Evolutionary conservation across 805 yeast genomes (phyloP).

Genomic region (Wickerhamomyces alni): DNA sequence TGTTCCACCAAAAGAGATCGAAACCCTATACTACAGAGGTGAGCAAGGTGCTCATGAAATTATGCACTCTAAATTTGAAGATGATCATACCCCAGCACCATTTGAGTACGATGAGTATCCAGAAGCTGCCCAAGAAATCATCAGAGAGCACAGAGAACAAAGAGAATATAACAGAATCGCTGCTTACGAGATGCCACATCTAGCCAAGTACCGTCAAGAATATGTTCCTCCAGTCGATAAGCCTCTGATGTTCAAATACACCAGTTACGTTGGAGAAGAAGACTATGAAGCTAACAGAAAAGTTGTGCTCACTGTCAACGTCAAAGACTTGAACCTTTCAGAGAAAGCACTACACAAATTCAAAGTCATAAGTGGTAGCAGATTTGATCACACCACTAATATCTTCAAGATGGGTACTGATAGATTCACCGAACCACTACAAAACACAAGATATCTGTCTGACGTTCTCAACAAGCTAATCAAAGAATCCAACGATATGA

Average conservation of each 20-base stretch:
- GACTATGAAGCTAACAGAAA: conserved; percentile 52
- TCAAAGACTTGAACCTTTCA: conserved; percentile 47
- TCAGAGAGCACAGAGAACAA: conserved; percentile 65
- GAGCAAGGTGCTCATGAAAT: conserved; percentile 37
- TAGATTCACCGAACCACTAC: conserved; percentile 70
- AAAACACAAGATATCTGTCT: conserved; percentile 72
- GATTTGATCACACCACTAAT: conserved; percentile 61
- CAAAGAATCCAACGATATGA: conserved; percentile 54
- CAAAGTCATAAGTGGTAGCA: conserved; percentile 68
- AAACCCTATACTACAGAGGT: conserved; percentile 33
- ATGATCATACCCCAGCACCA: conserved; percentile 32
- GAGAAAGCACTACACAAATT: conserved; percentile 63
- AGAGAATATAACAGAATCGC: conserved; percentile 76
- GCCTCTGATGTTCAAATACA: conserved; percentile 65
- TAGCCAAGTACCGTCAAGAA: conserved; percentile 67
- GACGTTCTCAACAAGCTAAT: conserved; percentile 58
- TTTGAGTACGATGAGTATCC: conserved; percentile 63
- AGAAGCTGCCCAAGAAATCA: conserved; percentile 62
- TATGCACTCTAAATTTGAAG: conserved; percentile 26
- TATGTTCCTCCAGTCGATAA: conserved; percentile 44
- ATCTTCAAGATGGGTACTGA: conserved; percentile 59
- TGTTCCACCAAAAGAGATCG: conserved; percentile 28
- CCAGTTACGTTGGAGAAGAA: conserved; percentile 66
- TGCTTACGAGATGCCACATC: conserved; percentile 87
- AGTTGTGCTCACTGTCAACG: conserved; percentile 54